Percentiles rank a stretch among this genome's conserved stretches.
These are phyloP conservation scores for Tolypocladium tropicale DNA, from an alignment of 2,329 filamentous ascomycete species.

Conservation along the genomic window DNA sequence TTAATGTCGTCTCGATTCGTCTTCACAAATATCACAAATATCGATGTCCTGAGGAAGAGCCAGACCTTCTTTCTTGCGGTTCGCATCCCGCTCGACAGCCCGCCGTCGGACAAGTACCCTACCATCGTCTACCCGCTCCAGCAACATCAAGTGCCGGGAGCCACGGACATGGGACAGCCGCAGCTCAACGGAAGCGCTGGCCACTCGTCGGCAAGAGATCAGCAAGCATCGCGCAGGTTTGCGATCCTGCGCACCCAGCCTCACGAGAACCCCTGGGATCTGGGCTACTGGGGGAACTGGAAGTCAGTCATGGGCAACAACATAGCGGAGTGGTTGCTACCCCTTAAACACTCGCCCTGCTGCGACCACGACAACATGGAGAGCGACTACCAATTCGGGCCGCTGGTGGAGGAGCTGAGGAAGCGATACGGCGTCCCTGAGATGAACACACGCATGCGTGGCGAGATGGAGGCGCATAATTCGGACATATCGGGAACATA, in stretches of 20 bases:
- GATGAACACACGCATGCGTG: neutral
- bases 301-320: constrained; percentile 67
- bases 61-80: constrained; percentile 67
- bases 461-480: neutral
- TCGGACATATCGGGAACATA: neutral
- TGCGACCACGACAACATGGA: constrained; percentile 52
- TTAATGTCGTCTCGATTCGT: constrained; percentile 60
- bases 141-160: neutral
- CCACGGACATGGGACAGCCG: constrained; percentile 11
- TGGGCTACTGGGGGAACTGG: constrained; percentile 62
- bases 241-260: constrained; percentile 64
- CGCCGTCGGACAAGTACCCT: constrained; percentile 29
- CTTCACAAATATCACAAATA: constrained; percentile 67
- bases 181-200: constrained; percentile 10
- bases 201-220: constrained; percentile 23
- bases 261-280: constrained; percentile 79
- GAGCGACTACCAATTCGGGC: constrained; percentile 60
- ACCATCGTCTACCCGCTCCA: constrained; percentile 51
- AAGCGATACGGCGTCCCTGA: constrained; percentile 20
- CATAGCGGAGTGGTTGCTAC: constrained; percentile 69
- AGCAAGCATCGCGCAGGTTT: constrained; percentile 54
- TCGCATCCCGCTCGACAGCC: constrained; percentile 46
- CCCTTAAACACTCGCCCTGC: constrained; percentile 65
- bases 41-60: constrained; percentile 61
- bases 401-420: constrained; percentile 46